Conservation (phyloP, 306 rosid species). For the Vigna reflexopilosa region DNA sequence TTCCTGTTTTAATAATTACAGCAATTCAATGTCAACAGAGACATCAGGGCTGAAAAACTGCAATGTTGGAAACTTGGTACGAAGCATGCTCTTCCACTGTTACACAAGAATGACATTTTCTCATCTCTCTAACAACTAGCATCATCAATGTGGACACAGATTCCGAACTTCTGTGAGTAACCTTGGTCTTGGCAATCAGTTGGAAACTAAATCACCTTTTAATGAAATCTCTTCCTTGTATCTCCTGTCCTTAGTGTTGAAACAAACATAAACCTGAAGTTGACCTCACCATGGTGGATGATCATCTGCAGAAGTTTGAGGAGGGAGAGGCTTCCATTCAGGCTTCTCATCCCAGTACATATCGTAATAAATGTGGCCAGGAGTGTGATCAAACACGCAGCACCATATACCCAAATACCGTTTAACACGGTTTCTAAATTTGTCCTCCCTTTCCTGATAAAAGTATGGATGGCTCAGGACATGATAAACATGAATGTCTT, state of each 20-base stretch:
- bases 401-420: constrained; percentile 94
- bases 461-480: constrained; percentile 31
- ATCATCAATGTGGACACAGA: constrained; percentile 35
- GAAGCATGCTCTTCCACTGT: constrained; percentile 24
- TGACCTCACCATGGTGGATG: constrained; percentile 79
- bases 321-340: constrained; percentile 87
- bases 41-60: not conserved
- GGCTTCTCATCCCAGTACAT: constrained; percentile 99
- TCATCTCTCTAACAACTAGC: constrained; percentile 35
- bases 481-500: constrained; percentile 5
- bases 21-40: not conserved
- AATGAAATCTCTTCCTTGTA: constrained; percentile 6
- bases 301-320: constrained; percentile 81
- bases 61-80: constrained; percentile 25
- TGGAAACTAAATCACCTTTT: constrained; percentile 37
- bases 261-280: constrained; percentile 31
- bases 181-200: constrained; percentile 25
- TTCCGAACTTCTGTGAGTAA: constrained; percentile 37
- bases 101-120: constrained; percentile 31
- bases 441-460: constrained; percentile 72
- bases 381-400: constrained; percentile 73
- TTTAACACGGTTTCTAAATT: constrained; percentile 78
- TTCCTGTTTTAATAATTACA: constrained; percentile 24
- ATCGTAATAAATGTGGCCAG: constrained; percentile 93
- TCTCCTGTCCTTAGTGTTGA: not conserved